Percentiles rank a stretch among this genome's conserved stretches.
phyloP scores from a whole-genome alignment of 768 basidiomycete genomes.

The Tylopilus sp. region DNA sequence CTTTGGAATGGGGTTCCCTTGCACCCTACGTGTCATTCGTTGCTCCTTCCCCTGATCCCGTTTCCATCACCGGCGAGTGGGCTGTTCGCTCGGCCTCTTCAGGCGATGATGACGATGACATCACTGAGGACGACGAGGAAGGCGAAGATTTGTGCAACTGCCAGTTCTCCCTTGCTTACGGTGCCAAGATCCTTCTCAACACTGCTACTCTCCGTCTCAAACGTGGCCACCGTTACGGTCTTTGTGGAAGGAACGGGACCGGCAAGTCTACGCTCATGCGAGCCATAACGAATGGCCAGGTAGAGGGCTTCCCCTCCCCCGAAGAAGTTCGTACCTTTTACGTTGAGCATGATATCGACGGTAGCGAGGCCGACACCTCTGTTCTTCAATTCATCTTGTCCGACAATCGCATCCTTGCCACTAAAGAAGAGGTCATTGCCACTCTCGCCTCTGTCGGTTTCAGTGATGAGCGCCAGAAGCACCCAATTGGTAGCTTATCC shows the following conservation, averaged over 20 bases:
- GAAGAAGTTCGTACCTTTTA: slow-evolving; percentile 98
- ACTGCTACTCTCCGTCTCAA: slow-evolving; percentile 95
- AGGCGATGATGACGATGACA: slow-evolving; percentile 63
- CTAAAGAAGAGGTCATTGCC: slow-evolving; percentile 66
- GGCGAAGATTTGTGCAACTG: slow-evolving; percentile 99
- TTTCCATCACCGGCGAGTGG: slow-evolving; percentile 75
- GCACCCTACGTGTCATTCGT: slow-evolving; percentile 73
- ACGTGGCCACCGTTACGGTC: slow-evolving; percentile 98
- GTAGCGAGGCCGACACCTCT: slow-evolving; percentile 87
- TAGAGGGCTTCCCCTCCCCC: slow-evolving; percentile 97
- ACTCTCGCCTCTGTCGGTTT: slow-evolving; percentile 92
- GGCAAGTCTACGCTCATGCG: slow-evolving; percentile 96
- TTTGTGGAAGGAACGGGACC: slow-evolving; percentile 98
- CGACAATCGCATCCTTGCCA: slow-evolving; percentile 79
- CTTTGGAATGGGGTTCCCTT: slow-evolving; percentile 81
- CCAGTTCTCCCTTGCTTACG: slow-evolving; percentile 97
- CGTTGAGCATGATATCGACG: slow-evolving; percentile 99
- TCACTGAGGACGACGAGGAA: slow-evolving; percentile 88
- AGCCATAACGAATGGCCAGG: slow-evolving; percentile 91
- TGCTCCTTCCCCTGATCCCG: slow-evolving; percentile 59
- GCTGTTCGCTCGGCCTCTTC: slow-evolving; percentile 86
- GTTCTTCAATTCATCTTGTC: slow-evolving; percentile 83
- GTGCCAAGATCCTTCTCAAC: slow-evolving; percentile 98
- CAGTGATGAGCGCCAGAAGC: slow-evolving; percentile 78
- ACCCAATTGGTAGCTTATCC: slow-evolving; percentile 85